Conservation (phyloP, 1,284 basidiomycete species). For the Irpex sp. region DNA sequence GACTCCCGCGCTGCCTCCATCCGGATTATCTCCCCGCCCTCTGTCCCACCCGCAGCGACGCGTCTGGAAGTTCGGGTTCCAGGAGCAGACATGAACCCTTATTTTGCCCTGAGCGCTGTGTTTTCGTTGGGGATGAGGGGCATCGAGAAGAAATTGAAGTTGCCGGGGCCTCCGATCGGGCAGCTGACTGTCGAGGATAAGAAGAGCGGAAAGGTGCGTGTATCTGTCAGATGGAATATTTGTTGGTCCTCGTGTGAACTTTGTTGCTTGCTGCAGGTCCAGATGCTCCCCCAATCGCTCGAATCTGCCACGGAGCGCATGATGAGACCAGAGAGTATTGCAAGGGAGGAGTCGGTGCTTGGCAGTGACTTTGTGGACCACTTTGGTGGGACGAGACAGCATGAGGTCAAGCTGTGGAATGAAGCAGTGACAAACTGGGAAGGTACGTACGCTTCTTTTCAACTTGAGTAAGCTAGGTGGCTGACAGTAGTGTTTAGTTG, state of each 20-base stretch:
- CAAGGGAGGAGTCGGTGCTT: constrained; percentile 71
- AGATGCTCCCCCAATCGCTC: constrained; percentile 74
- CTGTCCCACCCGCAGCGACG: constrained; percentile 76
- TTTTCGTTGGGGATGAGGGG: constrained; percentile 86
- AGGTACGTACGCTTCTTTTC: constrained; percentile 45
- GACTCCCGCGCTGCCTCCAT: constrained; percentile 92
- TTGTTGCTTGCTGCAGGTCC: constrained; percentile 39
- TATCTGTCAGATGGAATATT: not conserved
- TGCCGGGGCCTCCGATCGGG: constrained; percentile 74
- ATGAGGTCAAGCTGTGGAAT: constrained; percentile 86
- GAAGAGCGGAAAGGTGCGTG: constrained; percentile 47
- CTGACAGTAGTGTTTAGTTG: constrained; percentile 46
- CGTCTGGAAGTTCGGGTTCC: constrained; percentile 92
- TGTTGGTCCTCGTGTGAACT: not conserved
- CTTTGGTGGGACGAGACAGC: constrained; percentile 87
- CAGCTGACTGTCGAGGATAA: constrained; percentile 54
- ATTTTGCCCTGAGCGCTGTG: constrained; percentile 84
- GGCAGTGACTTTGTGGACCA: constrained; percentile 92
- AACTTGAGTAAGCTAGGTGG: not conserved
- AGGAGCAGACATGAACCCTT: constrained; percentile 94
- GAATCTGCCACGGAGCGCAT: constrained; percentile 79
- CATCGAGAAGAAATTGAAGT: constrained; percentile 70
- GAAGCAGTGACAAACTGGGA: constrained; percentile 94
- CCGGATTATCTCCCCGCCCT: constrained; percentile 88
- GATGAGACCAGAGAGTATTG: constrained; percentile 76